Evolutionary conservation across 1,139 yeast genomes (phyloP).

Genomic region (Yamadazyma blattariae): DNA sequence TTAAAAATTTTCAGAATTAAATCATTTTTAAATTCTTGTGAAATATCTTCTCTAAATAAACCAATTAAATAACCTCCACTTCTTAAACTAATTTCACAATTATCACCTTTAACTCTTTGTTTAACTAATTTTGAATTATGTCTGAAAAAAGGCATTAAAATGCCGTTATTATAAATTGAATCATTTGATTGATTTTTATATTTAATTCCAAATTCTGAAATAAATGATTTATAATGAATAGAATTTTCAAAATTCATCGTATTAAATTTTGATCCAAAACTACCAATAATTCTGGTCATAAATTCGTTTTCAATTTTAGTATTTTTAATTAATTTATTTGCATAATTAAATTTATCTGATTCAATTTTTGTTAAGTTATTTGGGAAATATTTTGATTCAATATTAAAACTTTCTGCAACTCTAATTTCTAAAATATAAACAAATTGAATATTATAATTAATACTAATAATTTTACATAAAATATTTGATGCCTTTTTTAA

Average conservation of each 20-base stretch:
- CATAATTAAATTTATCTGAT: constrained; percentile 40
- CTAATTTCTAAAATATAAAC: constrained; percentile 60
- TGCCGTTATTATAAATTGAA: constrained; percentile 42
- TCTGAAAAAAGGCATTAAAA: constrained; percentile 51
- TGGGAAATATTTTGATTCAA: constrained; percentile 42
- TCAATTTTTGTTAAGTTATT: constrained; percentile 34
- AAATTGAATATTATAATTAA: constrained; percentile 40
- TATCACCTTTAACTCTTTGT: constrained; percentile 17
- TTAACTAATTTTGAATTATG: constrained; percentile 40
- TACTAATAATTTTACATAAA: constrained; percentile 40
- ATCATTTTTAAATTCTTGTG: constrained; percentile 31
- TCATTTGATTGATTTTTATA: constrained; percentile 27
- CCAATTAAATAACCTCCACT: constrained; percentile 61
- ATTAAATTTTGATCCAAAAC: constrained; percentile 32
- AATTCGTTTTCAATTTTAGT: constrained; percentile 23
- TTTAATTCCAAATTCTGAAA: constrained; percentile 54
- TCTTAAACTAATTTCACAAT: constrained; percentile 41
- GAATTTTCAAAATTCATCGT: constrained; percentile 37
- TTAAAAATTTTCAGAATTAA: constrained; percentile 47
- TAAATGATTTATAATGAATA: constrained; percentile 48
- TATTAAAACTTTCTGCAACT: constrained; percentile 43
- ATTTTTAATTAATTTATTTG: constrained; percentile 30
- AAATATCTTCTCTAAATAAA: constrained; percentile 37
- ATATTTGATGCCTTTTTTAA: constrained; percentile 41
- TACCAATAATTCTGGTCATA: constrained; percentile 49